Base-by-base conservation (phyloP, 768 basidiomycete genomes). In the Amanita exitialis region DNA sequence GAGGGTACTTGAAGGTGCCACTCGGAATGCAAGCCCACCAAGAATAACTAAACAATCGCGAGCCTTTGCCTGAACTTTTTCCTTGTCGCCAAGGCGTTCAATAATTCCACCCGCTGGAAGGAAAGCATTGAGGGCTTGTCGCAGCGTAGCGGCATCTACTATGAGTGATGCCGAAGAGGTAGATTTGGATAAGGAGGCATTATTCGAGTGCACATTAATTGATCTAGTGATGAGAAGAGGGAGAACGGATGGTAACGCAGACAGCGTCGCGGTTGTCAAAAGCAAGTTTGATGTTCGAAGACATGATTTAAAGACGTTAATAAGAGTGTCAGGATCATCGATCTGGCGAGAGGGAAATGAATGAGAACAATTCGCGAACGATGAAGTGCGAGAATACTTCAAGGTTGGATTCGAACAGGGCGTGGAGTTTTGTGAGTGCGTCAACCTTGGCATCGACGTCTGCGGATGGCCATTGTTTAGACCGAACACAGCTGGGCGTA, bases 1-100 rank as follows among this genome's bases (percentile, higher is more conserved):
- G 58, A 71, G 60, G 9, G 69, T 61, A 49, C 69, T 70, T 3
- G 68, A 52, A 8, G 69, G 69, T 43, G 79, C 77, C 13, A 74
- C 70, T 20, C 80, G 76, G 68, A 85, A 83, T 9, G 86, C 83
- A 45, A 81, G 73, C 30, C 81, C 82, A 51, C 84, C 90, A 16
- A 91, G 75, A 48, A 80, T 70, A 42, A 86, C 80, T n/a, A 94
- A 66, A 18, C 78, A 74, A 62, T 90, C 84, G 42, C 83, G 78
- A 23, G 91, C 91, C 57, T 82, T 84, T 25, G 79, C 70, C 55
- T 90, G 77, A 9, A 81, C 71, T 54, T 73, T 76, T 63, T 89
- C 86, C 57, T 82, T 84, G 62, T 94, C 91, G 23, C 89, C 90
- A 13, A 94, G 75, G 44, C 88, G 80, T 60, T 94, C 91, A 51